These are phyloP conservation scores for Sonneratia caseolaris DNA, from an alignment of 345 rosid genomes.

Conservation along the genomic window DNA sequence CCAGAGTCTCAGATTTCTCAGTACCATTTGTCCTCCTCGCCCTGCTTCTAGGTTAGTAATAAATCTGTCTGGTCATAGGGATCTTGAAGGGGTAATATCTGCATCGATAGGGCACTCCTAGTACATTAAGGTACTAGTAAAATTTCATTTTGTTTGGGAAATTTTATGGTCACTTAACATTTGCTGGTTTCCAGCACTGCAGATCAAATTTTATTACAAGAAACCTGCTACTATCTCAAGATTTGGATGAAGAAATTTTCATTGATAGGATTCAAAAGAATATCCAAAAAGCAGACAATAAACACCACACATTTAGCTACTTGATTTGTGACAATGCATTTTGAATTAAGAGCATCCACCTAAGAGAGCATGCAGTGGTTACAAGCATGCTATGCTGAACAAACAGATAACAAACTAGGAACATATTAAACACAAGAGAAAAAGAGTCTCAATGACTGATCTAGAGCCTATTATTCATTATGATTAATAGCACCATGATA, in stretches of 20 bases:
- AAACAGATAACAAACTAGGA: no score
- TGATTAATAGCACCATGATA: background rate
- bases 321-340: no score
- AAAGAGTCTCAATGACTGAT: background rate
- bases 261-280: no score
- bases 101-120: background rate
- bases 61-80: background rate
- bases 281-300: no score
- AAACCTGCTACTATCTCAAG: no score
- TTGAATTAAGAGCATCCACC: no score
- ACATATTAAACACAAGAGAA: no score
- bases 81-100: background rate
- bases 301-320: background rate
- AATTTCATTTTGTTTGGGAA: background rate
- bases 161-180: background rate
- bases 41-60: background rate
- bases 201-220: background rate
- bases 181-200: background rate
- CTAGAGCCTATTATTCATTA: background rate
- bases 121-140: background rate
- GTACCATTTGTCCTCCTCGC: background rate
- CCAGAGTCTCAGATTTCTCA: conserved; percentile 8
- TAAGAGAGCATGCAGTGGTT: no score
- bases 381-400: no score
- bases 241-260: no score